Conservation (phyloP, 2,329 filamentous ascomycete genomes). For the Metarhizium brunneum region DNA sequence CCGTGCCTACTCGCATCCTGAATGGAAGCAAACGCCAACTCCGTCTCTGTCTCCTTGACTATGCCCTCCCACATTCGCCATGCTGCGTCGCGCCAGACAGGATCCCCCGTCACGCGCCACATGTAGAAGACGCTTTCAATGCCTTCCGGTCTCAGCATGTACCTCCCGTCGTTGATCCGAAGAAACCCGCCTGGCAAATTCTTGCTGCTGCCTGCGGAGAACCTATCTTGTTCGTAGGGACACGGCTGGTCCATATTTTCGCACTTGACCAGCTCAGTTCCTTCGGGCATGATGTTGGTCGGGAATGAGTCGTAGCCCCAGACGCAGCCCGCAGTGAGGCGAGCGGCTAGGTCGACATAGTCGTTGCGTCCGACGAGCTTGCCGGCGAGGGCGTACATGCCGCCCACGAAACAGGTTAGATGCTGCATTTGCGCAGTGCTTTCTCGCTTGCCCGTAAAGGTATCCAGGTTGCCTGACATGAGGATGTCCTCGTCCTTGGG, state of each 20-base stretch:
- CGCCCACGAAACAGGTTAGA: conserved; percentile 61
- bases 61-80: conserved; percentile 40
- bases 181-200: conserved; percentile 47
- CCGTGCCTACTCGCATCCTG: conserved; percentile 22
- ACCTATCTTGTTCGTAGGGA: conserved; percentile 19
- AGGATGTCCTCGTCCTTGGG: conserved; percentile 51
- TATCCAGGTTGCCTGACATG: conserved; percentile 37
- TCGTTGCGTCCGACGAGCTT: conserved; percentile 44
- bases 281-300: conserved; percentile 46
- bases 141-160: conserved; percentile 39
- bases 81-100: conserved; percentile 32
- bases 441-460: conserved; percentile 17
- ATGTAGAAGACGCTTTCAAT: conserved; percentile 43
- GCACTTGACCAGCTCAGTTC: conserved; percentile 29
- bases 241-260: conserved; percentile 25
- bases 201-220: conserved; percentile 7
- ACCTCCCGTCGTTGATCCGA: conserved; percentile 34
- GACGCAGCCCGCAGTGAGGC: conserved; percentile 42
- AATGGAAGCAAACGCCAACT: conserved; percentile 33
- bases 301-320: conserved; percentile 43
- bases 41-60: conserved; percentile 30
- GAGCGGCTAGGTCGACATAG: conserved; percentile 36
- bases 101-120: conserved; percentile 39
- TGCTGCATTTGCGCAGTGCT: conserved; percentile 39
- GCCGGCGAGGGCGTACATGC: conserved; percentile 59